Percentiles rank a stretch among this genome's conserved stretches.
Conservation (phyloP, 495 filamentous ascomycete genomes). For the Ramalina intermedia region DNA sequence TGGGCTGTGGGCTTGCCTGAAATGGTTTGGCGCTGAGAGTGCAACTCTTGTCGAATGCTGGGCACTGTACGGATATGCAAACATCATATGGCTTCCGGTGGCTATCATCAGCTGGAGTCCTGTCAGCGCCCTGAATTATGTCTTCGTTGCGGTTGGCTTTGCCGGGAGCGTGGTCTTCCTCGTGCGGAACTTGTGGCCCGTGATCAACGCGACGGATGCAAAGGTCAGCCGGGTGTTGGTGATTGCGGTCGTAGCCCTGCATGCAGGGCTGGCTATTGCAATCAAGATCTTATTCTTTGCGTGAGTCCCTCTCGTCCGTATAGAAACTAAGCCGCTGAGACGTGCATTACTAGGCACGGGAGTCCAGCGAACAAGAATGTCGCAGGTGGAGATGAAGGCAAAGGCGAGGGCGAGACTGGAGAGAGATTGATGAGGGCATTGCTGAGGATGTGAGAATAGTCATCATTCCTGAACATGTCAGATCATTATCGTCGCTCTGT, state of each 20-base stretch:
- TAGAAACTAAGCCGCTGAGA: not conserved
- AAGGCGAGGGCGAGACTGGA: not conserved
- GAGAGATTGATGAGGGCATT: constrained; percentile 10
- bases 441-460: constrained; percentile 4
- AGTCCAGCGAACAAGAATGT: constrained; percentile 9
- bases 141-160: constrained; percentile 86
- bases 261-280: constrained; percentile 75
- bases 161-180: constrained; percentile 74
- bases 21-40: constrained; percentile 82
- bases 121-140: constrained; percentile 73
- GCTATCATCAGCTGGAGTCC: constrained; percentile 83
- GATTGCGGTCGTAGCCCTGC: constrained; percentile 66
- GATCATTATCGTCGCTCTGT: not conserved
- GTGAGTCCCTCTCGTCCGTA: constrained; percentile 22
- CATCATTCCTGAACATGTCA: not conserved
- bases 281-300: constrained; percentile 98
- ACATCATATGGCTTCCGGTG: constrained; percentile 92
- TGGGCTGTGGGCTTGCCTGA: constrained; percentile 72
- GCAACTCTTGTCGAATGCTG: constrained; percentile 84
- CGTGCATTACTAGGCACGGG: constrained; percentile 6
- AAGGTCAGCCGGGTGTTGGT: constrained; percentile 82
- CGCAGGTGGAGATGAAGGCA: not conserved
- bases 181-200: constrained; percentile 82
- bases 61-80: constrained; percentile 88
- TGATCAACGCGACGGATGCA: constrained; percentile 80